Evolutionary conservation across 2,329 filamentous ascomycete genomes (phyloP).

Genomic region (Sporothrix pallida): DNA sequence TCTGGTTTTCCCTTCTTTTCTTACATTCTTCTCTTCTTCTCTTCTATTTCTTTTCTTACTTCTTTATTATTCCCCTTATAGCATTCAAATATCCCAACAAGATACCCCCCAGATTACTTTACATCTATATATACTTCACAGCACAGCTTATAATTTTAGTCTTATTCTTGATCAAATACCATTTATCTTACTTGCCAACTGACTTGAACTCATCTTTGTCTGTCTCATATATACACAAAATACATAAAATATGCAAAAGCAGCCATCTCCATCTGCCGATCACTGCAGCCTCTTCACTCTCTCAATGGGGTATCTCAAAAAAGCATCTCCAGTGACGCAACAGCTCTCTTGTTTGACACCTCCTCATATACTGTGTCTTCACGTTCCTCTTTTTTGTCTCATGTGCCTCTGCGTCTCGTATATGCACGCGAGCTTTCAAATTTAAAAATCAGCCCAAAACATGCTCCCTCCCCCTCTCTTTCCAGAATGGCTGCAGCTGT

Average conservation of each 20-base stretch:
- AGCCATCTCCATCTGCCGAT: slow-evolving; percentile 2
- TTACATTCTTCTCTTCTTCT: background rate
- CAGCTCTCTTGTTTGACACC: background rate
- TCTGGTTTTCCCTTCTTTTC: background rate
- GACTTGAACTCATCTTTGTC: too few relatives aligned
- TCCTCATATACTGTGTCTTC: too few relatives aligned
- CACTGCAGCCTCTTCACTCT: background rate
- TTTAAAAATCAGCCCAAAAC: background rate
- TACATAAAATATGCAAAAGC: too few relatives aligned
- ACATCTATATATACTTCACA: slow-evolving; percentile 9
- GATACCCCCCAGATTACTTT: slow-evolving; percentile 26
- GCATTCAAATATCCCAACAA: slow-evolving; percentile 15
- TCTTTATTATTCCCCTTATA: background rate
- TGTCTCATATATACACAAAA: too few relatives aligned
- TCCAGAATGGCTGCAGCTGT: background rate
- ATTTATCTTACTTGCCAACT: background rate
- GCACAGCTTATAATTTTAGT: background rate
- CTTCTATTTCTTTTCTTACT: background rate
- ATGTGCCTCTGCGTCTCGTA: slow-evolving; percentile 23
- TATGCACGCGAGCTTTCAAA: slow-evolving; percentile 1
- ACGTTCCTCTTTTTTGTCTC: background rate
- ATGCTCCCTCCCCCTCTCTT: background rate
- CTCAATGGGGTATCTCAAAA: background rate
- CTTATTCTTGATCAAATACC: background rate
- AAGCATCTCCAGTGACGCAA: slow-evolving; percentile 8